Evolutionary conservation across 2,329 filamentous ascomycete species (phyloP).

Genomic region (Fusarium haematococcum): DNA sequence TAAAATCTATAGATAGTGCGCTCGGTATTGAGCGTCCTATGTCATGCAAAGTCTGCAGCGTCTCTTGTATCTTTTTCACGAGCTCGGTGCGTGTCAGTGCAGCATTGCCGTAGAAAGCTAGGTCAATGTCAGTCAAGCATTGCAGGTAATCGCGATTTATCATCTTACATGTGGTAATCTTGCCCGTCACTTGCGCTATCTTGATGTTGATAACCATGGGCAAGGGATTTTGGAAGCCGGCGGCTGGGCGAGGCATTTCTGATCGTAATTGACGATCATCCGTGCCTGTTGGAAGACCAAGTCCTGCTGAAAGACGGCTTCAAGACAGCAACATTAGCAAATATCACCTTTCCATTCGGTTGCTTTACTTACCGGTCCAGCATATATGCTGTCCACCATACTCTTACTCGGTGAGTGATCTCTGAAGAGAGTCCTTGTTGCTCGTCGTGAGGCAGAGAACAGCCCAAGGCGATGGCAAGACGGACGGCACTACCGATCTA

Average conservation of each 20-base stretch:
- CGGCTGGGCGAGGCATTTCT: slow-evolving; percentile 40
- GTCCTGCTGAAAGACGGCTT: slow-evolving; percentile 43
- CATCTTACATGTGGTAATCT: slow-evolving; percentile 44
- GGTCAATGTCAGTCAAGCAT: not conserved
- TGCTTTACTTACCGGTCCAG: slow-evolving; percentile 39
- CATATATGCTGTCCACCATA: slow-evolving; percentile 49
- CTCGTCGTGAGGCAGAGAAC: slow-evolving; percentile 39
- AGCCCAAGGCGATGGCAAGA: slow-evolving; percentile 43
- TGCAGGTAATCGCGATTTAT: accelerated
- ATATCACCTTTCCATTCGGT: not conserved
- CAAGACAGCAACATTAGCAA: not conserved
- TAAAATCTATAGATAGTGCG: slow-evolving; percentile 39
- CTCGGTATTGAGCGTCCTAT: slow-evolving; percentile 42
- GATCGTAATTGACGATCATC: slow-evolving; percentile 45
- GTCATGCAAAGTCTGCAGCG: slow-evolving; percentile 35
- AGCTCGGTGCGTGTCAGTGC: slow-evolving; percentile 42
- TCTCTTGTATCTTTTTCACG: slow-evolving; percentile 41
- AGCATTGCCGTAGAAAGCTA: slow-evolving; percentile 43
- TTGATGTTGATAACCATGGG: slow-evolving; percentile 44
- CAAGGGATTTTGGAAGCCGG: slow-evolving; percentile 42
- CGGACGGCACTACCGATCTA: slow-evolving; percentile 44
- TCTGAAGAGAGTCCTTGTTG: slow-evolving; percentile 44
- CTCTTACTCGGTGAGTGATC: slow-evolving; percentile 39
- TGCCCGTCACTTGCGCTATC: slow-evolving; percentile 43
- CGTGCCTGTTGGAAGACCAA: slow-evolving; percentile 42